These are phyloP conservation scores for Diaporthe batatas DNA, from an alignment of 2,329 filamentous ascomycete species.

Conservation along the genomic window DNA sequence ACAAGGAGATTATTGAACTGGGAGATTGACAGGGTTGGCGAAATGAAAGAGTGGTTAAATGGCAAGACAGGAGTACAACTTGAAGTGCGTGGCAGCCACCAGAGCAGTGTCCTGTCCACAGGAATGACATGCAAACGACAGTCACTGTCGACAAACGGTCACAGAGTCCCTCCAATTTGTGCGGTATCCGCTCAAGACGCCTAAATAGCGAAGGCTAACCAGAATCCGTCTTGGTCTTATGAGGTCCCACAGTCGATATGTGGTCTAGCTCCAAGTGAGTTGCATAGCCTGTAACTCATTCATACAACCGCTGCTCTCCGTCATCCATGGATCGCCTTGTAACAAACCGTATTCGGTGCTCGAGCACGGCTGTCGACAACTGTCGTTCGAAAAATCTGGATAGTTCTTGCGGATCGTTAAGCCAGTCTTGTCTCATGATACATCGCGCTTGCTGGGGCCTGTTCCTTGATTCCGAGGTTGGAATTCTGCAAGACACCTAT, in stretches of 20 bases:
- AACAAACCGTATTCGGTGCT: too few relatives aligned
- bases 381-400: too few relatives aligned
- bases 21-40: background rate
- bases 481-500: background rate
- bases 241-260: too few relatives aligned
- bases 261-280: background rate
- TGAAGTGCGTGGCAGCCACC: background rate
- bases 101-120: background rate
- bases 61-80: background rate
- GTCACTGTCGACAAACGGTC: constrained; percentile 1
- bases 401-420: background rate
- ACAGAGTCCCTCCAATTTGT: background rate
- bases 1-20: background rate
- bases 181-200: too few relatives aligned
- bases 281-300: background rate
- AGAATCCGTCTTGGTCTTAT: background rate
- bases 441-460: fast-evolving
- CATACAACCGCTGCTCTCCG: background rate
- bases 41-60: background rate
- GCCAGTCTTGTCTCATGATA: background rate
- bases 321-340: too few relatives aligned
- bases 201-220: background rate
- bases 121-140: background rate
- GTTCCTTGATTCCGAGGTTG: background rate
- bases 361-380: background rate